A percentile compares a stretch with the other conserved stretches of the same genome.
Conservation (phyloP, 306 rosid species). For the Clitoria ternatea region DNA sequence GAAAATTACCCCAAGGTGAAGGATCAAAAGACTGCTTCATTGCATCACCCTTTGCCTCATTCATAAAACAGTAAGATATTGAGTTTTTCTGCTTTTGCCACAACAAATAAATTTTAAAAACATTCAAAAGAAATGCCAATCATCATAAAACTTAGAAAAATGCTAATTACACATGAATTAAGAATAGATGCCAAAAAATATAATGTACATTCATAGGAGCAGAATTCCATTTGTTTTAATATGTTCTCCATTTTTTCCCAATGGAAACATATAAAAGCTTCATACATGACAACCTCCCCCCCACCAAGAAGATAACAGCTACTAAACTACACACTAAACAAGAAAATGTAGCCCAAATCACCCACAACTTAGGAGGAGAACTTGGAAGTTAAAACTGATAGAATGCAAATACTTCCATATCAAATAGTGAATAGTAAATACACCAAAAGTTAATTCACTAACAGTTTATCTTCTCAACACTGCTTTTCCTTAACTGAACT, state of each 20-base stretch:
- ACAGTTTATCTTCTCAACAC: too few species aligned
- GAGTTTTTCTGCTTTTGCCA: constrained; percentile 9
- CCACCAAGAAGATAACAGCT: too few species aligned
- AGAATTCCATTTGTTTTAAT: background rate
- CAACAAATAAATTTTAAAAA: constrained; percentile 9
- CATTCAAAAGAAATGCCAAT: background rate
- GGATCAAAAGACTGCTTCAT: constrained; percentile 60
- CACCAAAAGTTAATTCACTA: too few species aligned
- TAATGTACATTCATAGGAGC: too few species aligned
- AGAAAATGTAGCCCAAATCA: too few species aligned
- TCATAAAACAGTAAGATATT: constrained; percentile 3
- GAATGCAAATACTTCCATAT: too few species aligned
- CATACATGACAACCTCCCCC: background rate
- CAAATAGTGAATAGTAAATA: too few species aligned
- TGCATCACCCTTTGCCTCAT: constrained; percentile 37
- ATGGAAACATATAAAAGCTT: background rate
- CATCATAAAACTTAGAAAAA: constrained; percentile 8
- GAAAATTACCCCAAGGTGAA: constrained; percentile 47
- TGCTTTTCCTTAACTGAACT: too few species aligned
- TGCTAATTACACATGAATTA: background rate
- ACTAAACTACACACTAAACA: too few species aligned
- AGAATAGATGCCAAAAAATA: too few species aligned
- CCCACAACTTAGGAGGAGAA: too few species aligned
- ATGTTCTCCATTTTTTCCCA: background rate
- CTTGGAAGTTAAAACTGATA: too few species aligned